phyloP scores from a whole-genome alignment of 345 rosid genomes.

The Garcia nutans region DNA sequence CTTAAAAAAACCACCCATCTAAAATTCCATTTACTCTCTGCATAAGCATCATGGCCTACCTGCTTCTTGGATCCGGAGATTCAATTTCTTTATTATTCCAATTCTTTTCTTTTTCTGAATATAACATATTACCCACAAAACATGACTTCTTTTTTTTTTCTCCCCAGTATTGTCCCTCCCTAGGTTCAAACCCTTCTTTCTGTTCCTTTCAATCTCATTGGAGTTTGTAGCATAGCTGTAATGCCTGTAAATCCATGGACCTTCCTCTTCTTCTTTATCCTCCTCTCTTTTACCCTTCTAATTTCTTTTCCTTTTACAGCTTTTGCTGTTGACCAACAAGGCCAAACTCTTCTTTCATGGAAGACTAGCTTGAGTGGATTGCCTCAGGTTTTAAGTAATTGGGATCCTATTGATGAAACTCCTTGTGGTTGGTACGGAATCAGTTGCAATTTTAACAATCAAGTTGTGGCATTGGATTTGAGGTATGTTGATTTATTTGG shows the following conservation, averaged over 20 bases:
- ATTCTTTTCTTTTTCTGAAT: neutral
- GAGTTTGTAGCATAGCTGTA: slow-evolving; percentile 48
- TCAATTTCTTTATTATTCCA: slow-evolving; percentile 28
- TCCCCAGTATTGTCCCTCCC: slow-evolving; percentile 32
- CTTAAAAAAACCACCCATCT: slow-evolving; percentile 20
- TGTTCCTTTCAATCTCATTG: slow-evolving; percentile 39
- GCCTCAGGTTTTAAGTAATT: slow-evolving; percentile 31
- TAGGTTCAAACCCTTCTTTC: slow-evolving; percentile 36
- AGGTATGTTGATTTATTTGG: slow-evolving; percentile 52
- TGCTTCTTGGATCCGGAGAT: slow-evolving; percentile 87
- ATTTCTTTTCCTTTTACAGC: slow-evolving; percentile 20
- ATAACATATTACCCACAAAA: slow-evolving; percentile 36
- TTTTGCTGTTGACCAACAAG: slow-evolving; percentile 50
- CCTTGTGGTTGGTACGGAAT: slow-evolving; percentile 64
- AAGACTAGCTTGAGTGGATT: slow-evolving; percentile 42
- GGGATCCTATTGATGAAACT: slow-evolving; percentile 38
- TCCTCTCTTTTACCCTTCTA: slow-evolving; percentile 21
- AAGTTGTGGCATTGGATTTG: slow-evolving; percentile 46
- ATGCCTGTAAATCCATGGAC: slow-evolving; percentile 69
- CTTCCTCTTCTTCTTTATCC: slow-evolving; percentile 26
- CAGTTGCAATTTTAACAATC: slow-evolving; percentile 35
- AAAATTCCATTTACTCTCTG: slow-evolving; percentile 51
- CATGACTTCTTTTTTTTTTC: slow-evolving; percentile 46
- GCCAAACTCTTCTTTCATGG: slow-evolving; percentile 61
- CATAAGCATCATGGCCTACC: slow-evolving; percentile 63